phyloP scores from a whole-genome alignment of 768 basidiomycete species.

The Sutorius australiensis region DNA sequence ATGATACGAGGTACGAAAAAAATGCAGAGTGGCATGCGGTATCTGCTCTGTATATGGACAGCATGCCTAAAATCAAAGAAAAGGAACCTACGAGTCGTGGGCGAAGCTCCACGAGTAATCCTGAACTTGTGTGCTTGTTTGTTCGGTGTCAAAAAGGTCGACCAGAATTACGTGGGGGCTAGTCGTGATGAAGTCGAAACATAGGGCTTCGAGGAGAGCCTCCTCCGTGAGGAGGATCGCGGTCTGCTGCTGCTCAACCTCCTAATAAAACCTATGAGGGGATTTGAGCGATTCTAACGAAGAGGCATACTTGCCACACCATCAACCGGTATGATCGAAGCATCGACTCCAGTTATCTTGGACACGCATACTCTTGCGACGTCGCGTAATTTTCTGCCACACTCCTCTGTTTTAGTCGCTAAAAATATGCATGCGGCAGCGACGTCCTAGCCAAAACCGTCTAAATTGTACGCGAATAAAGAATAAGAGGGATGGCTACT shows the following conservation, averaged over 20 bases:
- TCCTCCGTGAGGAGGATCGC: conserved; percentile 75
- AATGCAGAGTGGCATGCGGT: conserved; percentile 75
- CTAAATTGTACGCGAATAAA: conserved; percentile 8
- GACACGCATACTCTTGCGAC: conserved; percentile 72
- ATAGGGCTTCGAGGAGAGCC: conserved; percentile 73
- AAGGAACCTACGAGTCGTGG: conserved; percentile 70
- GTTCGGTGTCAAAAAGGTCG: conserved; percentile 61
- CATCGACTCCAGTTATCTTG: conserved; percentile 57
- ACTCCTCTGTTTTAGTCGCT: conserved; percentile 90
- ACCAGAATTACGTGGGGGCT: conserved; percentile 75
- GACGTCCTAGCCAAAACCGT: conserved; percentile 52
- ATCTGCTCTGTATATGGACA: conserved; percentile 40
- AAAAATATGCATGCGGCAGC: conserved; percentile 85
- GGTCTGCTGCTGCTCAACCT: conserved; percentile 67
- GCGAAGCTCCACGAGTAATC: conserved; percentile 85
- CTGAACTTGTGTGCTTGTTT: conserved; percentile 47
- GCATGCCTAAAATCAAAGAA: background rate
- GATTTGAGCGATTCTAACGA: background rate
- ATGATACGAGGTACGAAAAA: conserved; percentile 66
- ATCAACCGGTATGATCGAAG: conserved; percentile 54
- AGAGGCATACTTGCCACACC: conserved; percentile 49
- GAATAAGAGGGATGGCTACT: conserved; percentile 18
- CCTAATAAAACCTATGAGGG: conserved; percentile 40
- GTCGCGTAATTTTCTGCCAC: conserved; percentile 81
- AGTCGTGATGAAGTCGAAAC: conserved; percentile 79